Base-by-base conservation (phyloP, 495 filamentous ascomycete genomes). In the Annulohypoxylon moriforme region DNA sequence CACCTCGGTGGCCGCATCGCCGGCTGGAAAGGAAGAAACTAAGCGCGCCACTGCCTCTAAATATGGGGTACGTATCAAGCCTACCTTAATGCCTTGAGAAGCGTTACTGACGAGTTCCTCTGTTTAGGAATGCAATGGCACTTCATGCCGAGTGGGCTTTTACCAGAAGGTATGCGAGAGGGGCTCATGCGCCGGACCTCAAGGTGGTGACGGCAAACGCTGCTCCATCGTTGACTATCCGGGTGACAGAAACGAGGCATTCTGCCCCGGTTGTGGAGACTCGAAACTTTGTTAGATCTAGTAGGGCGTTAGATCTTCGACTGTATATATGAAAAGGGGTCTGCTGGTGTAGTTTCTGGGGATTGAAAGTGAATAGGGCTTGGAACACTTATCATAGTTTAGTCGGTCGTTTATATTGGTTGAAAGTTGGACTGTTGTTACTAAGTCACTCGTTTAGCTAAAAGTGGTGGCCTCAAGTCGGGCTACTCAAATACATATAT, bases 221-320 rank as follows among this genome's bases (percentile, higher is more conserved):
- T 63, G 60, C 33, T 52, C 46, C 3, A 46, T 63, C 13, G 47
- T 63, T 46, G 60, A 63, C 60, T 20, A 63, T 42, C 5, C 22
- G 0, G 31, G 53, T 40, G 60, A 46, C 20, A 27, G 46, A 2
- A 63, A 31, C 18, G 40, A 18, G 1, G 36, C 60, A 11, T 63
- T 24, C 18, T 63, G 60, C 31, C 60, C 60, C 1, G 60, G 42
- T 13, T 55, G 60, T 24, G 33, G 33, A 18, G 22, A 64, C 33
- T 0, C 18, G 1, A n/a, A 31, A 22, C 16, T 53, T 0, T 55
- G 46, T 11, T 44, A 31, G 29, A 2, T 18, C 11, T 4, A 0
- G 33, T 24, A 1, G 22, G 9, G 8, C 0, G 9, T 34, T 4
- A 7, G 18, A 7, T 40, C 7, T 16, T 16, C 9, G 7, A 14